Base-by-base conservation (phyloP, 2,329 filamentous ascomycete genomes). In the Fusarium acutatum region DNA sequence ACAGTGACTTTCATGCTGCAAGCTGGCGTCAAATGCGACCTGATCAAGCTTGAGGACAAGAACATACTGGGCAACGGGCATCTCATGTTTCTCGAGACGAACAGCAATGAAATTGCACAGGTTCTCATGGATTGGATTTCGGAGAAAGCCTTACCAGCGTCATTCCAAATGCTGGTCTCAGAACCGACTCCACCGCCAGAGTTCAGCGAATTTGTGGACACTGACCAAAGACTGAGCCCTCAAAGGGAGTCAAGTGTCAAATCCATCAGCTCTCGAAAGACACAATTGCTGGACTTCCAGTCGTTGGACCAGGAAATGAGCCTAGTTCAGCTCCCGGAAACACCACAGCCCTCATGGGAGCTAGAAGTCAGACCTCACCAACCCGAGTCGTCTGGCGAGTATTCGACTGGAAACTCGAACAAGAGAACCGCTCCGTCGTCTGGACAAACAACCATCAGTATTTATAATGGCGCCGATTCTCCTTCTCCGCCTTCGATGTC, bases 21-120 rank as follows among this genome's bases (percentile, higher is more conserved):
- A 75, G 87, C 85, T 5, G 88, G 88, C 0, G 82, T 86, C 3
- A 65, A 74, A 0, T 82, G 84, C 3, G 81, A 86, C 6, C 84
- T 84, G 79, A 71, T 88, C 40, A 79, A 83, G 56, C 80, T 90
- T 49, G 83, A 80, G 0, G 78, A 85, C 2, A 63, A 80, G 3
- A 83, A 82, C 0, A 84, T 90, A 4, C 76, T 79, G 28, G 89
- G 89, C 0, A 90, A 91, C 66, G 88, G 87, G 0, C 88, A 89
- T 73, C 83, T 90, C 65, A 82, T 86, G 80, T 88, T 88, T 50
- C 74, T 89, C 38, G 88, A 89, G 80, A 83, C 80, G 73, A 89
- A 90, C 73, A 88, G 84, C 64, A 70, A 83, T 37, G 74, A 81
- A 0, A 81, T 88, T 60, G 85, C 84, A 5, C 74, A 73, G 7